Conservation (phyloP, 768 basidiomycete species). For the Postia placenta region DNA sequence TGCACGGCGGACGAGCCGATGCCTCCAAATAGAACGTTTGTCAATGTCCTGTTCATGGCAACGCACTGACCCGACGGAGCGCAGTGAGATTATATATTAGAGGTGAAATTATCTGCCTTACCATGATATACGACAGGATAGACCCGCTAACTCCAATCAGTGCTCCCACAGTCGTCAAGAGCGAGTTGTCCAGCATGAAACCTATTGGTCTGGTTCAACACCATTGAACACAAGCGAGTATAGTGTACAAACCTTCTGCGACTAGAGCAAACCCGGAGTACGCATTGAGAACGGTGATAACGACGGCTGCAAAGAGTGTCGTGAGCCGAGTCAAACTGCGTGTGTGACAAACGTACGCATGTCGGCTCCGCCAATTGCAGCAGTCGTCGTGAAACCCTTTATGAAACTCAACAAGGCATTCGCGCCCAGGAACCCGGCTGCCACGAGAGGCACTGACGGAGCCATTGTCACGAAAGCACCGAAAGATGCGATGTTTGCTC, state of each 20-base stretch:
- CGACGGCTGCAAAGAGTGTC: slow-evolving; percentile 51
- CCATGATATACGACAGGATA: slow-evolving; percentile 92
- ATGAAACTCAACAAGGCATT: slow-evolving; percentile 77
- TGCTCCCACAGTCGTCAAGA: slow-evolving; percentile 79
- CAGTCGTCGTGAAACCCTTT: slow-evolving; percentile 82
- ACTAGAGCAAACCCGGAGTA: slow-evolving; percentile 90
- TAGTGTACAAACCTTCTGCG: slow-evolving; percentile 54
- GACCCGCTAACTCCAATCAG: slow-evolving; percentile 88
- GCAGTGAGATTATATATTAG: not conserved
- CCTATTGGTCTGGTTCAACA: slow-evolving; percentile 29
- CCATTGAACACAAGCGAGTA: not conserved
- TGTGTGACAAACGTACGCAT: slow-evolving; percentile 60
- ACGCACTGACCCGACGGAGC: slow-evolving; percentile 53
- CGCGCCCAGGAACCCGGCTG: slow-evolving; percentile 70
- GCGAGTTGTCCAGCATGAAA: slow-evolving; percentile 85
- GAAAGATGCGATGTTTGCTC: slow-evolving; percentile 67
- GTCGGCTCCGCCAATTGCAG: slow-evolving; percentile 90
- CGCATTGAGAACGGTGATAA: slow-evolving; percentile 86
- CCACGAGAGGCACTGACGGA: slow-evolving; percentile 64
- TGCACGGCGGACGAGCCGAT: slow-evolving; percentile 54
- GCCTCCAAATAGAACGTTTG: slow-evolving; percentile 88
- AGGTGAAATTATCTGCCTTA: too few species aligned
- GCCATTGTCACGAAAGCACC: slow-evolving; percentile 69
- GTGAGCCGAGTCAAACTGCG: slow-evolving; percentile 8
- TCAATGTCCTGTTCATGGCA: slow-evolving; percentile 85